phyloP scores from a whole-genome alignment of 179 eudicot genomes.

The Spergularia azorica region DNA sequence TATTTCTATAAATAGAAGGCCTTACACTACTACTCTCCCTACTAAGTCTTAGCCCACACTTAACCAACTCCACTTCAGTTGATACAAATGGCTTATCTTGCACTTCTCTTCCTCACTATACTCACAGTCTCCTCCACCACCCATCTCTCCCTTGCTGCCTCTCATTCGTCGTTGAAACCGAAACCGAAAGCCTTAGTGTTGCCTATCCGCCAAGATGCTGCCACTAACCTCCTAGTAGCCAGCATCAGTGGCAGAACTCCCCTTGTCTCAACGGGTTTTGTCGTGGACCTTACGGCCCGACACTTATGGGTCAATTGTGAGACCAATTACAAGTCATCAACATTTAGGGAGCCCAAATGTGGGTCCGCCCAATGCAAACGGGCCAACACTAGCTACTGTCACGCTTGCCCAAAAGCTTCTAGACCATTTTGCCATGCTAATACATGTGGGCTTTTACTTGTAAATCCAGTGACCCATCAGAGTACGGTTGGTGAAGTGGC shows the following conservation, averaged over 20 bases:
- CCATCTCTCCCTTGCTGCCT: neutral
- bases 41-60: too few relatives aligned
- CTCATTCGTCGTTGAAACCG: neutral
- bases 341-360: slow-evolving; percentile 32
- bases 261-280: slow-evolving; percentile 16
- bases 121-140: slow-evolving; percentile 10
- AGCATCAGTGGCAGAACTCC: slow-evolving; percentile 35
- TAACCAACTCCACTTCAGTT: too few relatives aligned
- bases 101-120: slow-evolving; percentile 19
- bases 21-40: too few relatives aligned
- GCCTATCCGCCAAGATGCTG: slow-evolving; percentile 32
- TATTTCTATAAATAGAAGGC: too few relatives aligned
- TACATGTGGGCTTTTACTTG: slow-evolving; percentile 37
- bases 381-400: slow-evolving; percentile 38
- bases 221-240: slow-evolving; percentile 33
- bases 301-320: slow-evolving; percentile 47
- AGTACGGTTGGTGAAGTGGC: slow-evolving; percentile 40
- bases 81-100: slow-evolving; percentile 10
- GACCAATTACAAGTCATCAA: slow-evolving; percentile 37
- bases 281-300: slow-evolving; percentile 34
- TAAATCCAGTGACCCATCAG: slow-evolving; percentile 37
- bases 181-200: slow-evolving; percentile 21
- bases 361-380: slow-evolving; percentile 34
- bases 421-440: slow-evolving; percentile 42
- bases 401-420: slow-evolving; percentile 24